A percentile compares a stretch with the other conserved stretches of the same genome.
Evolutionary conservation across 2,329 filamentous ascomycete species (phyloP).

Genomic region (Orbilia oligospora): DNA sequence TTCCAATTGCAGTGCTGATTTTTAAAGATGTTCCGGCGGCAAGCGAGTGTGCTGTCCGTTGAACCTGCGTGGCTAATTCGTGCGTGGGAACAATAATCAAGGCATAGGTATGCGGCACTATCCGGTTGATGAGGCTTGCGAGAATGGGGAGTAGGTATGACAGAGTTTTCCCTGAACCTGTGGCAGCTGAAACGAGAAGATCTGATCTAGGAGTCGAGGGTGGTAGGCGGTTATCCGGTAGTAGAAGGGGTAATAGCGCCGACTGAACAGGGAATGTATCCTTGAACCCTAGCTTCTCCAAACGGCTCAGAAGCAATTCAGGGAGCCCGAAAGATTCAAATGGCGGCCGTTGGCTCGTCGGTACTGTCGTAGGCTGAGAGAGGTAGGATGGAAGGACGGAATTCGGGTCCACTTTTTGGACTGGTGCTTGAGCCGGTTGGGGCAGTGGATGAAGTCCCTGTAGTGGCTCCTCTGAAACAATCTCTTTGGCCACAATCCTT

Average conservation of each 20-base stretch:
- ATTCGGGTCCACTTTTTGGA: slow-evolving; percentile 57
- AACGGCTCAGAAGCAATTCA: slow-evolving; percentile 62
- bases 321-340: slow-evolving; percentile 61
- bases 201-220: slow-evolving; percentile 75
- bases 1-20: slow-evolving; percentile 86
- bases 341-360: slow-evolving; percentile 59
- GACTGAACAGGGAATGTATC: slow-evolving; percentile 85
- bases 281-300: slow-evolving; percentile 78
- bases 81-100: slow-evolving; percentile 91
- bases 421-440: slow-evolving; percentile 60
- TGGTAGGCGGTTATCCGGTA: slow-evolving; percentile 67
- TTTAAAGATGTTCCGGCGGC: slow-evolving; percentile 79
- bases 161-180: slow-evolving; percentile 94
- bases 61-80: slow-evolving; percentile 88
- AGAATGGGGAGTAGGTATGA: slow-evolving; percentile 91
- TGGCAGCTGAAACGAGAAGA: slow-evolving; percentile 90
- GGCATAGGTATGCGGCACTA: slow-evolving; percentile 78
- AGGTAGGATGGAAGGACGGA: slow-evolving; percentile 63
- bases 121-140: slow-evolving; percentile 77
- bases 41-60: slow-evolving; percentile 82
- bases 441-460: slow-evolving; percentile 63
- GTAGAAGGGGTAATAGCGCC: slow-evolving; percentile 82
- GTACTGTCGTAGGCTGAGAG: slow-evolving; percentile 61
- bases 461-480: slow-evolving; percentile 26
- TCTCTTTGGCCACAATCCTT: slow-evolving; percentile 19